These are phyloP conservation scores for Geotrichum bryndzae DNA, from an alignment of 1,139 yeast species.

Conservation along the genomic window DNA sequence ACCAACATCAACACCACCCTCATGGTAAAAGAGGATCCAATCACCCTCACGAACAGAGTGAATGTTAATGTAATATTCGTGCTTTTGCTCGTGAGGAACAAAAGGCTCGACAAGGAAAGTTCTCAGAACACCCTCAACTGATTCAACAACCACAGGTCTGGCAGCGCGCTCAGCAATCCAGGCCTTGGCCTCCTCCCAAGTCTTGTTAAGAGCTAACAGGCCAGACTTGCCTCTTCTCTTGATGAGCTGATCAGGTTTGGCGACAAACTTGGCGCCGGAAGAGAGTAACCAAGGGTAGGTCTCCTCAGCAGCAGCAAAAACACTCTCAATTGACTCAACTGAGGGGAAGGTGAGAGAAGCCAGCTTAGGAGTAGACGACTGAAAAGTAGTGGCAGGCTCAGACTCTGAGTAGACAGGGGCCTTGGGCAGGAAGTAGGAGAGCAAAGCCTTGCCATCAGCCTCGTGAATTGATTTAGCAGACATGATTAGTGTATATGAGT, in stretches of 20 bases:
- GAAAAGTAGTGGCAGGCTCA: conserved; percentile 36
- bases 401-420: conserved; percentile 36
- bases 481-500: conserved; percentile 26
- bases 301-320: conserved; percentile 36
- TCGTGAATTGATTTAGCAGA: conserved; percentile 44
- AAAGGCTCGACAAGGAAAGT: conserved; percentile 45
- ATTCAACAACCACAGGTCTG: conserved; percentile 38
- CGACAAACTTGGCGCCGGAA: conserved; percentile 39
- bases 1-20: conserved; percentile 46
- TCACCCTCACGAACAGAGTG: conserved; percentile 46
- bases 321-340: conserved; percentile 31
- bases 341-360: conserved; percentile 37
- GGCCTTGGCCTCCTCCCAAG: conserved; percentile 41
- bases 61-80: conserved; percentile 45
- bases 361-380: conserved; percentile 37
- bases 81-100: conserved; percentile 43
- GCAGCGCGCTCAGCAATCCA: conserved; percentile 43
- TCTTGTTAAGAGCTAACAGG: conserved; percentile 41
- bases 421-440: conserved; percentile 40
- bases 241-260: conserved; percentile 45
- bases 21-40: conserved; percentile 45
- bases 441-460: conserved; percentile 44
- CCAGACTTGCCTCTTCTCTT: conserved; percentile 46
- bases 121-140: conserved; percentile 37
- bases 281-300: conserved; percentile 40